Percentiles rank a stretch among this genome's conserved stretches.
phyloP scores from a whole-genome alignment of 768 basidiomycete species.

The Udeniomyces megalosporus region DNA sequence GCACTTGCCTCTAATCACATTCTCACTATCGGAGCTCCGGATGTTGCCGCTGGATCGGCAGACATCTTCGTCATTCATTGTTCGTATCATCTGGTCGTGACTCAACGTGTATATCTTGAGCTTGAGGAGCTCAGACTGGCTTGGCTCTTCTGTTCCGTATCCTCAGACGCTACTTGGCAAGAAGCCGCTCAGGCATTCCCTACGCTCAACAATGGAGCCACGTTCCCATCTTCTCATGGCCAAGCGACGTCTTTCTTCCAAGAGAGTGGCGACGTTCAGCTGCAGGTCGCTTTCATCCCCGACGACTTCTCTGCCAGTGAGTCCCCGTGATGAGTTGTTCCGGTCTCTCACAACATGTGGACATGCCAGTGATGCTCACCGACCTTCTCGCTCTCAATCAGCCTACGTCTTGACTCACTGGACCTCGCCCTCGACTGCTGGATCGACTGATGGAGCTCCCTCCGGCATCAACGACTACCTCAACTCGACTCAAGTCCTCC shows the following conservation, averaged over 20 bases:
- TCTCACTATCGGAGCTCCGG: constrained; percentile 60
- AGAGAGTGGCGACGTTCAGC: constrained; percentile 39
- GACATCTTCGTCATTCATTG: constrained; percentile 80
- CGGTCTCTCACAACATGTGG: neutral
- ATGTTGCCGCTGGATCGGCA: constrained; percentile 48
- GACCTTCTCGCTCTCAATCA: neutral
- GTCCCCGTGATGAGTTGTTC: neutral
- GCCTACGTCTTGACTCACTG: constrained; percentile 16
- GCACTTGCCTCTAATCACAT: constrained; percentile 75
- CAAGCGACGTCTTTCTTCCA: constrained; percentile 57
- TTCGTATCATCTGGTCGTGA: constrained; percentile 32
- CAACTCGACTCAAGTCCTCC: constrained; percentile 48
- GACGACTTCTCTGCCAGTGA: constrained; percentile 45
- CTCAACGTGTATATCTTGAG: too few relatives aligned
- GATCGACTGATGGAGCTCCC: constrained; percentile 22
- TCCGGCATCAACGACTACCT: constrained; percentile 23
- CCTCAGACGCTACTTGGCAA: constrained; percentile 66
- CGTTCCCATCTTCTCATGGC: constrained; percentile 54
- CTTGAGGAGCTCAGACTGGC: too few relatives aligned
- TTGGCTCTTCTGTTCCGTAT: too few relatives aligned
- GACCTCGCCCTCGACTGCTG: constrained; percentile 11
- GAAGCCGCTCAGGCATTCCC: constrained; percentile 47
- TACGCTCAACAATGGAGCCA: constrained; percentile 32
- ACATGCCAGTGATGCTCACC: neutral
- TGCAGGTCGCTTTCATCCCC: constrained; percentile 63